Conservation (phyloP, 805 yeast species). For the Suhomyces sp. region DNA sequence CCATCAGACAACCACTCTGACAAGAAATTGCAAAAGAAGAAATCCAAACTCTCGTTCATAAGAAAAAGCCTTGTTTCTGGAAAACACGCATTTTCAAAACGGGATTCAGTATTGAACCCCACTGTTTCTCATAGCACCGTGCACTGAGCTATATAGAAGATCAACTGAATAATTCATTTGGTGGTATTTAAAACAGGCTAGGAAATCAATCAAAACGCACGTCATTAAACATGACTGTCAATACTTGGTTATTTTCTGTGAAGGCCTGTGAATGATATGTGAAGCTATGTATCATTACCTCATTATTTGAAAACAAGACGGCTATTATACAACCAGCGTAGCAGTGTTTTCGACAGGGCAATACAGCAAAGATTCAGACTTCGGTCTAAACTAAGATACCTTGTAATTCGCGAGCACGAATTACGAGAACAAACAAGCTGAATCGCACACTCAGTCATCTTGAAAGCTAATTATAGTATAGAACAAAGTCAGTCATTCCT, state of each 20-base stretch:
- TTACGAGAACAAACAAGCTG: background rate
- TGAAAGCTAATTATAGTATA: background rate
- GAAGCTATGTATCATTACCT: background rate
- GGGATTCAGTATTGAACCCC: background rate
- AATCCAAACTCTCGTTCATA: conserved; percentile 2
- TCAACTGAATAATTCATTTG: background rate
- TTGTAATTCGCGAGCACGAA: background rate
- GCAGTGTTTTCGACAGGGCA: background rate
- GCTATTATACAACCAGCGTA: background rate
- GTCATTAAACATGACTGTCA: background rate
- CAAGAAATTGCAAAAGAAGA: background rate
- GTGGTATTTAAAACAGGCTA: background rate
- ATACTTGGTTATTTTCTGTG: background rate
- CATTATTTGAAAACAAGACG: background rate
- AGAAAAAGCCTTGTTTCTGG: conserved; percentile 1
- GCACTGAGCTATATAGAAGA: background rate
- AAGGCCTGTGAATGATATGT: background rate
- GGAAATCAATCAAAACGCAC: background rate
- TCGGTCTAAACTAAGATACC: background rate
- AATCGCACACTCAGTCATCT: background rate
- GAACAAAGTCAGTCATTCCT: background rate
- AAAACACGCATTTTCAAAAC: background rate
- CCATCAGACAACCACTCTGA: background rate
- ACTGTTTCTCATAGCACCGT: background rate
- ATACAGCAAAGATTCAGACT: background rate